A percentile compares a stretch with the other conserved stretches of the same genome.
Conservation (phyloP, 768 basidiomycete species). For the Hericium alpestre region DNA sequence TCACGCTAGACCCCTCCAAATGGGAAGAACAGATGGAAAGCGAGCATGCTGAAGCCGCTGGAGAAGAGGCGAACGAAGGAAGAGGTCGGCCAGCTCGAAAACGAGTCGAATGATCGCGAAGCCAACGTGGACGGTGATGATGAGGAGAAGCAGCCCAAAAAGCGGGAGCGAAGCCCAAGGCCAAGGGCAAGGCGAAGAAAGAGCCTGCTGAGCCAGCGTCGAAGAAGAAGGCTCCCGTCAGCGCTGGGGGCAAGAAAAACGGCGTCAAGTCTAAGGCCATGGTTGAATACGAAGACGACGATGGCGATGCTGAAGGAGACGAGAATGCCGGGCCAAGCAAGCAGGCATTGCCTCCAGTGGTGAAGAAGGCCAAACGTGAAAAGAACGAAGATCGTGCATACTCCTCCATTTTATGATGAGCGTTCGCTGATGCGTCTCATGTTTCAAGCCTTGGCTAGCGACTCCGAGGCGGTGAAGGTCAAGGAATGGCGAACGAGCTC, state of each 20-base stretch:
- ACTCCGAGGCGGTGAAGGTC: constrained; percentile 63
- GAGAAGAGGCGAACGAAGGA: constrained; percentile 46
- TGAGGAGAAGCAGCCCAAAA: constrained; percentile 37
- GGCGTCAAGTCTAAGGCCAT: constrained; percentile 51
- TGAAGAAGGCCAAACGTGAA: constrained; percentile 42
- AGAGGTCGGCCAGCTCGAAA: constrained; percentile 57
- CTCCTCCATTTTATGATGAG: constrained; percentile 12
- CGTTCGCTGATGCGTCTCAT: not conserved
- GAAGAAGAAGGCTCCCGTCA: constrained; percentile 26
- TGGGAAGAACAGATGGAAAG: constrained; percentile 44
- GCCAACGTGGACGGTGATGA: constrained; percentile 33
- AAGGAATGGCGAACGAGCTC: constrained; percentile 86
- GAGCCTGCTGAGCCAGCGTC: constrained; percentile 25
- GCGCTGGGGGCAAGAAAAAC: constrained; percentile 40
- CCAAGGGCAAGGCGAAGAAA: constrained; percentile 37
- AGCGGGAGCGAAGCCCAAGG: constrained; percentile 42
- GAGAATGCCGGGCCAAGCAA: constrained; percentile 37
- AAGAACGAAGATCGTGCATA: constrained; percentile 52
- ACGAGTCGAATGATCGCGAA: constrained; percentile 37
- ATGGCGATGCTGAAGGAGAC: constrained; percentile 26
- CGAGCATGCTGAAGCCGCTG: constrained; percentile 22
- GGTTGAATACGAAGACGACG: constrained; percentile 61
- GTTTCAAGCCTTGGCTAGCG: constrained; percentile 34
- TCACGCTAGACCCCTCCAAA: constrained; percentile 61
- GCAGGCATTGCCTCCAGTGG: constrained; percentile 47